Conservation (phyloP, 2,329 filamentous ascomycete species). For the Neocucurbitaria cava region DNA sequence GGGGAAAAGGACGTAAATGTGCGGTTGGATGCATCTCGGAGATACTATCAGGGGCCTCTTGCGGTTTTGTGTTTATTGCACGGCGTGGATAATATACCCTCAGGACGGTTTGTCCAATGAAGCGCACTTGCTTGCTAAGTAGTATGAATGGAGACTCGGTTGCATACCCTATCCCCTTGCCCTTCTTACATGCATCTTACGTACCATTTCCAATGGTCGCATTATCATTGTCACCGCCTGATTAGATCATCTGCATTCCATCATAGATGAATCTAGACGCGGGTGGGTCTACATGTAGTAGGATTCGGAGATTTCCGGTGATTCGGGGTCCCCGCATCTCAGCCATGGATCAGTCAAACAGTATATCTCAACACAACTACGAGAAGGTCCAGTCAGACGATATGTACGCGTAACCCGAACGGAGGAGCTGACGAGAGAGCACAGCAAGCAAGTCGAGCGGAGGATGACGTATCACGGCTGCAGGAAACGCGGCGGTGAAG, state of each 20-base stretch:
- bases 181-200: background rate
- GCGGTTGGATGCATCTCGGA: background rate
- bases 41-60: background rate
- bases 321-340: background rate
- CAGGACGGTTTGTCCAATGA: background rate
- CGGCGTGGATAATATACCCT: slow-evolving; percentile 13
- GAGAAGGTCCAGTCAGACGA: background rate
- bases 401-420: background rate
- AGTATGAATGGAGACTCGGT: background rate
- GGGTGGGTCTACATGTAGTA: background rate
- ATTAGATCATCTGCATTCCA: background rate
- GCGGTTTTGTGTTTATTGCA: slow-evolving; percentile 2
- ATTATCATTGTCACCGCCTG: background rate
- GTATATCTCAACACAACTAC: background rate
- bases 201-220: background rate
- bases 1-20: background rate
- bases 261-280: background rate
- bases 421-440: background rate
- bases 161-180: background rate
- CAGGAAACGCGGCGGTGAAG: background rate
- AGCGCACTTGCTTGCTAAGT: background rate
- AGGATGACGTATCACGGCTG: background rate
- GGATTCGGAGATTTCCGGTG: background rate
- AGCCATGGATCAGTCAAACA: background rate
- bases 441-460: background rate